Percentiles rank a stretch among this genome's conserved stretches.
phyloP scores from a whole-genome alignment of 139 green algal genomes.

The Pycnococcus provasolii region DNA sequence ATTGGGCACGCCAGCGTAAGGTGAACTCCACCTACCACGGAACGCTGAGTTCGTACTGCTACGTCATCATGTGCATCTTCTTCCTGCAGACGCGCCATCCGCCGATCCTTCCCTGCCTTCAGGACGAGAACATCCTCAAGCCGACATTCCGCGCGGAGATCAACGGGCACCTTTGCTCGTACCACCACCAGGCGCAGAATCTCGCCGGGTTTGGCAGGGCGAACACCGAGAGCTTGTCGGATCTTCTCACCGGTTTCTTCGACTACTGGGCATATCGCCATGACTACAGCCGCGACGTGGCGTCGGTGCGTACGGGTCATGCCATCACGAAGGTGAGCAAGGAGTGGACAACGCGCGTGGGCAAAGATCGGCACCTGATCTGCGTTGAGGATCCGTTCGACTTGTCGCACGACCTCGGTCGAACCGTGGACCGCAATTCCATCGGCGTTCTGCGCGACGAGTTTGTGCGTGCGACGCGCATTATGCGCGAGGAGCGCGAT shows the following conservation, averaged over 20 bases:
- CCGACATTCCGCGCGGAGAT: conserved; percentile 22
- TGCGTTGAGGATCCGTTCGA: conserved; percentile 85
- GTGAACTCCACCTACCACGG: conserved; percentile 81
- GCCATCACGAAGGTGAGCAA: conserved; percentile 59
- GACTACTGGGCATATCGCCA: conserved; percentile 81
- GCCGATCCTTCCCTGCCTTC: conserved; percentile 61
- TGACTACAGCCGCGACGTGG: conserved; percentile 68
- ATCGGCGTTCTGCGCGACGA: conserved; percentile 48
- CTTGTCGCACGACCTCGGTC: conserved; percentile 73
- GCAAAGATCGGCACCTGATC: conserved; percentile 78
- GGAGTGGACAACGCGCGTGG: conserved; percentile 73
- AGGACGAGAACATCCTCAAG: conserved; percentile 26
- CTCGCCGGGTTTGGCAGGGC: conserved; percentile 52
- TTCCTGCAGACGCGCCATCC: conserved; percentile 61
- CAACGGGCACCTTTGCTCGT: conserved; percentile 41
- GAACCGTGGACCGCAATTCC: conserved; percentile 65
- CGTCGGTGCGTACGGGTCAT: conserved; percentile 54
- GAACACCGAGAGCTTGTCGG: conserved; percentile 67
- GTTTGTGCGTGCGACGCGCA: conserved; percentile 45
- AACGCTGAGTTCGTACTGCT: conserved; percentile 82
- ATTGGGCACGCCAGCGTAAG: conserved; percentile 74
- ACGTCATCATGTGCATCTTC: conserved; percentile 84
- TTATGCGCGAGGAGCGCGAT: conserved; percentile 36
- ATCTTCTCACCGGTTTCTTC: conserved; percentile 78
- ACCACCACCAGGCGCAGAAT: conserved; percentile 48